These are phyloP conservation scores for Scytalidium sp. DNA, from an alignment of 2,329 filamentous ascomycete species.

Conservation along the genomic window DNA sequence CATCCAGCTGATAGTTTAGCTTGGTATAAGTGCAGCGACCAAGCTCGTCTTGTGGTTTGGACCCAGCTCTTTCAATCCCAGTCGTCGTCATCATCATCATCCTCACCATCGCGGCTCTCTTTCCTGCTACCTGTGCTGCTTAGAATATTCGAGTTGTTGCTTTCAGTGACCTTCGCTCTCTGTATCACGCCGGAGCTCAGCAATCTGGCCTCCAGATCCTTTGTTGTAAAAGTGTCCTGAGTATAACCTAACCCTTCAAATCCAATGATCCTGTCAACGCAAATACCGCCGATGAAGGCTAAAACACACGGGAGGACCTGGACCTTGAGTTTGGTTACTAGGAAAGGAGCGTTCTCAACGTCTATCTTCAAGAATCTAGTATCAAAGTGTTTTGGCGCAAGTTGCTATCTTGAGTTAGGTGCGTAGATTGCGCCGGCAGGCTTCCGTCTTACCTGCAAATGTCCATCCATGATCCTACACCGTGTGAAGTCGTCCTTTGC, in stretches of 20 bases:
- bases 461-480: conserved; percentile 37
- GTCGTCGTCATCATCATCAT: conserved; percentile 44
- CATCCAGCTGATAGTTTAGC: too few relatives aligned
- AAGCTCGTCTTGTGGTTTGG: neutral
- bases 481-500: conserved; percentile 37
- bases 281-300: conserved; percentile 51
- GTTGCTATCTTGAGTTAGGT: conserved; percentile 29
- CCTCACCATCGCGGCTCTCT: conserved; percentile 45
- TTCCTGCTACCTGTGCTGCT: conserved; percentile 27
- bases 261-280: conserved; percentile 53
- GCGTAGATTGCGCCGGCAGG: neutral
- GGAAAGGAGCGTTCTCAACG: conserved; percentile 57
- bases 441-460: conserved; percentile 27
- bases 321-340: conserved; percentile 54
- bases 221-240: conserved; percentile 48
- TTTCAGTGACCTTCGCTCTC: conserved; percentile 46
- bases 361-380: conserved; percentile 56
- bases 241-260: conserved; percentile 55
- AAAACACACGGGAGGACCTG: conserved; percentile 58
- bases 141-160: conserved; percentile 33
- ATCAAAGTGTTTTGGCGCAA: conserved; percentile 56
- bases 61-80: conserved; percentile 35
- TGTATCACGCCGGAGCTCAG: conserved; percentile 48
- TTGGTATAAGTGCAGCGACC: too few relatives aligned
- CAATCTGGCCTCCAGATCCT: conserved; percentile 50